These are phyloP conservation scores for Xylaria sp. DNA, from an alignment of 2,329 filamentous ascomycete species.

Conservation along the genomic window DNA sequence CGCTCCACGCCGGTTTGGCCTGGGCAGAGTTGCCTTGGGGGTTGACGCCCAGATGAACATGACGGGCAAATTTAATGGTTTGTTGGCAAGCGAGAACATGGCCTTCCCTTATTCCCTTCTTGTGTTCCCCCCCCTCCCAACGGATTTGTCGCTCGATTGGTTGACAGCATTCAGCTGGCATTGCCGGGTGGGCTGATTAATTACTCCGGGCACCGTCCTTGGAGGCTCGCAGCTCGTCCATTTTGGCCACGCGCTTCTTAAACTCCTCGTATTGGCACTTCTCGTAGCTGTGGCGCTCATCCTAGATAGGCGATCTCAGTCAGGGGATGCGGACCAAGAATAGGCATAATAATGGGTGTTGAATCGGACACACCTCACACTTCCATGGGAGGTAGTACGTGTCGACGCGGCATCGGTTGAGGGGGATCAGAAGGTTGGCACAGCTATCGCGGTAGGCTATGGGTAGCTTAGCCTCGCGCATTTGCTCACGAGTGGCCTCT, in stretches of 20 bases:
- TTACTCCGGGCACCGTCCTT: slow-evolving; percentile 90
- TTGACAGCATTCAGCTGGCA: neutral
- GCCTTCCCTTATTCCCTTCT: neutral
- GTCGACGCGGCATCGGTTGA: slow-evolving; percentile 93
- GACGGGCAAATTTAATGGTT: too few relatives aligned
- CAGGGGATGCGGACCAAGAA: neutral
- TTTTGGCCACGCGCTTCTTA: slow-evolving; percentile 98
- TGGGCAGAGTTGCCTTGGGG: neutral
- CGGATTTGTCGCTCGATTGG: neutral
- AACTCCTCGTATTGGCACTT: slow-evolving; percentile 99
- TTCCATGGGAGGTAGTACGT: slow-evolving; percentile 98
- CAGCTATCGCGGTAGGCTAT: slow-evolving; percentile 95
- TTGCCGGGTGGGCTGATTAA: slow-evolving; percentile 53
- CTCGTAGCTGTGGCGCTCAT: slow-evolving; percentile 97
- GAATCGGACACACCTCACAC: slow-evolving; percentile 79
- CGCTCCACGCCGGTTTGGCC: neutral
- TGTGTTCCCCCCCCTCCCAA: neutral
- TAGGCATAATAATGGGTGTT: neutral
- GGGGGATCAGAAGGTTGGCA: slow-evolving; percentile 90
- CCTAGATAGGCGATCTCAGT: slow-evolving; percentile 60
- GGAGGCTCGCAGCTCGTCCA: slow-evolving; percentile 91
- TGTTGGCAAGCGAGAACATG: neutral
- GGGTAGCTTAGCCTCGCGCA: slow-evolving; percentile 90
- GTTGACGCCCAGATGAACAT: neutral
- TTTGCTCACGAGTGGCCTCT: slow-evolving; percentile 89